A percentile compares a stretch with the other conserved stretches of the same genome.
Conservation (phyloP, 148 eudicot species). For the Gaultheria prostrata region DNA sequence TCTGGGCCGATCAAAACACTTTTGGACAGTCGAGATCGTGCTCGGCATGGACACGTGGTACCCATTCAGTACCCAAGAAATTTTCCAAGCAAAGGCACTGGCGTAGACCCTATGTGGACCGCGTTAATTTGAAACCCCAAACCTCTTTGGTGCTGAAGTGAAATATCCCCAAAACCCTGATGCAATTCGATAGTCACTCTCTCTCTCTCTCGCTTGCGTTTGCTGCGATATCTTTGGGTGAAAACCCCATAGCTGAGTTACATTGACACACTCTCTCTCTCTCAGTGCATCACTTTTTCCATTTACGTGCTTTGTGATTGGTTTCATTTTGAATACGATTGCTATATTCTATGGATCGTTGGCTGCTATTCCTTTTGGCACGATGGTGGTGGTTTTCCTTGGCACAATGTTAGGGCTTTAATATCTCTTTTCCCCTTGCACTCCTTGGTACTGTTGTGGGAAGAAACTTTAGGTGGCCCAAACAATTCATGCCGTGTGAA, state of each 20-base stretch:
- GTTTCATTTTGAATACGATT: conserved; percentile 64
- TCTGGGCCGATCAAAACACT: too few relatives aligned
- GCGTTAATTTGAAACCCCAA: too few relatives aligned
- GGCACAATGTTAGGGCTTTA: conserved; percentile 95
- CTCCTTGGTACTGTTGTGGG: conserved; percentile 84
- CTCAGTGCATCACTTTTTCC: conserved; percentile 86
- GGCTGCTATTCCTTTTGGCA: conserved; percentile 87
- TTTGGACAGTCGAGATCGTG: too few relatives aligned
- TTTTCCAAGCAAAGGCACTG: too few relatives aligned
- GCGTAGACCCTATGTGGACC: too few relatives aligned
- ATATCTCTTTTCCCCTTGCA: conserved; percentile 81
- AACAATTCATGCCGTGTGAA: conserved; percentile 85
- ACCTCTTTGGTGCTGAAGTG: too few relatives aligned
- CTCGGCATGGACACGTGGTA: not conserved
- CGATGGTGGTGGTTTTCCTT: conserved; percentile 75
- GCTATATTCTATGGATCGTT: conserved; percentile 82
- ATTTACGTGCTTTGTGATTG: conserved; percentile 79
- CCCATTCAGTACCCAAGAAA: not conserved
- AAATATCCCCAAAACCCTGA: too few relatives aligned
- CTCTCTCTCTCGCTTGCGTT: too few relatives aligned
- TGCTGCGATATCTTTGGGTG: too few relatives aligned
- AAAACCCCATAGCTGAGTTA: too few relatives aligned
- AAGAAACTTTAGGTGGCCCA: conserved; percentile 81
- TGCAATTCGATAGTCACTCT: too few relatives aligned
- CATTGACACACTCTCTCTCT: too few relatives aligned